phyloP scores from a whole-genome alignment of 2,329 filamentous ascomycete genomes.

The Colletotrichum endophyticum region DNA sequence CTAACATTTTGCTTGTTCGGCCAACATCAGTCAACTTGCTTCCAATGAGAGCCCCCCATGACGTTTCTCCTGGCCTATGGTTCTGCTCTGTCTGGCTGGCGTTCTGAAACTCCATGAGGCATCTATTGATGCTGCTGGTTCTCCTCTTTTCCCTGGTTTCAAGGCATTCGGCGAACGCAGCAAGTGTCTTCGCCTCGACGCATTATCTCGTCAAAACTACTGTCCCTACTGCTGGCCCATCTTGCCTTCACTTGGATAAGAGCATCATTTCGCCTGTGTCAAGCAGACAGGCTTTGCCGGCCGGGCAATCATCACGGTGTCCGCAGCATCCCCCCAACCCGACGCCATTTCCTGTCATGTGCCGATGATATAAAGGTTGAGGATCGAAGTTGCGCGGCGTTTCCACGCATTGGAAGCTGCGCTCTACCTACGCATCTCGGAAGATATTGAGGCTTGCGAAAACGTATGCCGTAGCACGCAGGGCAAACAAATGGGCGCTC shows the following conservation, averaged over 20 bases:
- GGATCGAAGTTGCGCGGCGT: neutral
- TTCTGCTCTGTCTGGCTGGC: neutral
- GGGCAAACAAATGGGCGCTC: neutral
- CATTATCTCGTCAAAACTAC: neutral
- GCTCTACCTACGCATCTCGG: neutral
- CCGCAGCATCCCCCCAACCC: neutral
- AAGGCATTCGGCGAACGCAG: neutral
- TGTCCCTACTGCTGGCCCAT: neutral
- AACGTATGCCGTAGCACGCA: neutral
- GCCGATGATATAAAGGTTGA: neutral
- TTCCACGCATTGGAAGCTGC: neutral
- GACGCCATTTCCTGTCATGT: neutral
- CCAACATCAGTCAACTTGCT: neutral
- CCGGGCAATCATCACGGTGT: neutral
- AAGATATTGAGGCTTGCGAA: neutral
- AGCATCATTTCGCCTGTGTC: neutral
- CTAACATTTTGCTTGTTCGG: neutral
- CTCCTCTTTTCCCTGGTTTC: neutral
- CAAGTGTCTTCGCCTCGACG: neutral
- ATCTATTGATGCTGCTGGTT: neutral
- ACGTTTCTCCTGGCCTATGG: neutral
- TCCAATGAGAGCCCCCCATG: neutral
- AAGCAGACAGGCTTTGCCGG: neutral
- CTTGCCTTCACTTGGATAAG: neutral
- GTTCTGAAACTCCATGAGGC: neutral